Evolutionary conservation across 2,329 filamentous ascomycete genomes (phyloP).

Genomic region (Davidsoniella australis): DNA sequence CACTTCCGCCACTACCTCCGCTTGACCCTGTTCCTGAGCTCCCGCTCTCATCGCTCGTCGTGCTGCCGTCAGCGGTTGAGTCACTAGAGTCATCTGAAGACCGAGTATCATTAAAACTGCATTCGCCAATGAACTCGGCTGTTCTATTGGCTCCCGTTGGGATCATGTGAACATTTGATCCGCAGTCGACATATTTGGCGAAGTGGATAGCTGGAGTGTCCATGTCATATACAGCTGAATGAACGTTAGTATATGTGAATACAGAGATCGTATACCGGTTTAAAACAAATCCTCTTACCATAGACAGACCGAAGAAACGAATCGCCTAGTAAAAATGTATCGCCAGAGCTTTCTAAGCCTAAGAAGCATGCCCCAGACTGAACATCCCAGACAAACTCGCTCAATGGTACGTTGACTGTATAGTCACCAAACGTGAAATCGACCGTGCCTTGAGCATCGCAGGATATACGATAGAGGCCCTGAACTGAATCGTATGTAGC

Average conservation of each 20-base stretch:
- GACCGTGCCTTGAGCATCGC: conserved; percentile 23
- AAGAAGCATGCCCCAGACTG: conserved; percentile 23
- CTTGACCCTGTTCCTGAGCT: background rate
- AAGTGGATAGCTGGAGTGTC: conserved; percentile 17
- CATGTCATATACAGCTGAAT: conserved; percentile 15
- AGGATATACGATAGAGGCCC: conserved; percentile 33
- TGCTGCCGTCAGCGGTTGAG: background rate
- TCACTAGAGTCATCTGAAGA: background rate
- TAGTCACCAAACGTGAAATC: conserved; percentile 31
- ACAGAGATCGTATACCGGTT: background rate
- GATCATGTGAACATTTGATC: conserved; percentile 16
- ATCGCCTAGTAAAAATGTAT: conserved; percentile 23
- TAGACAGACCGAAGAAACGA: conserved; percentile 29
- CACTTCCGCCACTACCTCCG: conserved; percentile 7
- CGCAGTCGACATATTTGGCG: conserved; percentile 17
- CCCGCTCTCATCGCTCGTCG: background rate
- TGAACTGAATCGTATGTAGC: conserved; percentile 25
- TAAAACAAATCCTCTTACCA: conserved; percentile 13
- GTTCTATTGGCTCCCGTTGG: conserved; percentile 15
- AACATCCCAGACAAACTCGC: conserved; percentile 29
- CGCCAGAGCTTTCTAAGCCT: conserved; percentile 27
- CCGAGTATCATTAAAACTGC: conserved; percentile 1
- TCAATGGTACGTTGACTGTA: conserved; percentile 27
- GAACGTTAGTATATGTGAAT: background rate
- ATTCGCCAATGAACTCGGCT: conserved; percentile 15